These are phyloP conservation scores for Paxillus rubicundulus DNA, from an alignment of 768 basidiomycete species.

Conservation along the genomic window DNA sequence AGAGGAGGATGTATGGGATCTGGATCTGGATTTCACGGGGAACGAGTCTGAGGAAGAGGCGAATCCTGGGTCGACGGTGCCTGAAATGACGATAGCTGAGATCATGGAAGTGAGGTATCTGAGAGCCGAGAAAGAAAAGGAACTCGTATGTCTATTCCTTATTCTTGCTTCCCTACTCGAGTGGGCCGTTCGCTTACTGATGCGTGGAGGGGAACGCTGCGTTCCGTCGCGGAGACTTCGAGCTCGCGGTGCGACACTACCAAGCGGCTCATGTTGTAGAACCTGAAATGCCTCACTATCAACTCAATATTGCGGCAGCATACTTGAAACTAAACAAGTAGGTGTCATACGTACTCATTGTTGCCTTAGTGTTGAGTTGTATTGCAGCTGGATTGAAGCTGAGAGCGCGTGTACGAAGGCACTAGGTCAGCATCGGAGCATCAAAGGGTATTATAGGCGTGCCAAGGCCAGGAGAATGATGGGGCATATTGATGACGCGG, in stretches of 20 bases:
- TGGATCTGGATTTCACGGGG: slow-evolving; percentile 63
- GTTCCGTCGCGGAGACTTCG: slow-evolving; percentile 61
- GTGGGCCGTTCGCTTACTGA: slow-evolving; percentile 2
- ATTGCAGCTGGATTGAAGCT: slow-evolving; percentile 64
- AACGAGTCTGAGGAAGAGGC: slow-evolving; percentile 50
- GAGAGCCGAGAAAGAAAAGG: slow-evolving; percentile 69
- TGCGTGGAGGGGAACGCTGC: slow-evolving; percentile 59
- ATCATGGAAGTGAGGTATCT: slow-evolving; percentile 74
- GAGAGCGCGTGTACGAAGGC: slow-evolving; percentile 69
- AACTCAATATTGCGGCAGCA: slow-evolving; percentile 74
- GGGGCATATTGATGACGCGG: slow-evolving; percentile 53
- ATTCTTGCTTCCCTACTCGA: not conserved
- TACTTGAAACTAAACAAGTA: slow-evolving; percentile 70
- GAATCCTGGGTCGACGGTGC: slow-evolving; percentile 33
- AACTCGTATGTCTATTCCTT: slow-evolving; percentile 44
- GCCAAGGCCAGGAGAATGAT: slow-evolving; percentile 66
- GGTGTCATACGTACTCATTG: slow-evolving; percentile 23
- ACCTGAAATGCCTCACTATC: slow-evolving; percentile 72
- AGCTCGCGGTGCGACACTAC: slow-evolving; percentile 55
- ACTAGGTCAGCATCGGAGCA: slow-evolving; percentile 60
- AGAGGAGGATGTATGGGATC: slow-evolving; percentile 76
- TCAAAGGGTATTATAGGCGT: slow-evolving; percentile 69
- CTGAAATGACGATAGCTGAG: slow-evolving; percentile 63
- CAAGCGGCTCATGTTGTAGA: slow-evolving; percentile 60
- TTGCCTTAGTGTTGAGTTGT: slow-evolving; percentile 15